Conservation (phyloP, 345 rosid genomes). For the Melastoma malabathricum region DNA sequence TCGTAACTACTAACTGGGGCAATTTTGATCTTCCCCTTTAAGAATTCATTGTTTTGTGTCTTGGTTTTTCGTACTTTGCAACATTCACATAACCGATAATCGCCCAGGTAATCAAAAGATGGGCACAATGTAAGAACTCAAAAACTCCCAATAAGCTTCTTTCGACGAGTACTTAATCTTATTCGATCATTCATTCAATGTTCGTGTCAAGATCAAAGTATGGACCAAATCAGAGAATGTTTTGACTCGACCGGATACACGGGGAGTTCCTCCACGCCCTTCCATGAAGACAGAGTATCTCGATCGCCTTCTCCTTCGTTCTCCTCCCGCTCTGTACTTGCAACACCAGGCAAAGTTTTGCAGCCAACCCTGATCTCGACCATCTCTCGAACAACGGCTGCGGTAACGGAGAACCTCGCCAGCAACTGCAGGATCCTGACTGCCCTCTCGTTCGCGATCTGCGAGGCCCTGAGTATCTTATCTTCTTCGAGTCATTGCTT, state of each 20-base stretch:
- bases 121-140: too few relatives aligned
- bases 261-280: constrained; percentile 31
- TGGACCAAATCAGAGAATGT: too few relatives aligned
- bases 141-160: background rate
- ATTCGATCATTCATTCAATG: background rate
- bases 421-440: constrained; percentile 23
- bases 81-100: too few relatives aligned
- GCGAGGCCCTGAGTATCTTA: constrained; percentile 31
- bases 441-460: constrained; percentile 24
- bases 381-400: constrained; percentile 29
- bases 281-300: constrained; percentile 25
- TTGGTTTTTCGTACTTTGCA: too few relatives aligned
- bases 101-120: too few relatives aligned
- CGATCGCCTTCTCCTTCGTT: constrained; percentile 30
- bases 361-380: constrained; percentile 24
- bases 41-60: too few relatives aligned
- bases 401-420: constrained; percentile 21
- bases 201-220: too few relatives aligned
- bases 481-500: constrained; percentile 21
- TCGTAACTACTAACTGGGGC: too few relatives aligned
- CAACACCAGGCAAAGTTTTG: constrained; percentile 27
- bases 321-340: constrained; percentile 20
- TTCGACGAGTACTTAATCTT: background rate
- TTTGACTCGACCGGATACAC: constrained; percentile 20
- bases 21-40: too few relatives aligned